A percentile compares a stretch with the other conserved stretches of the same genome.
phyloP scores from a whole-genome alignment of 1,284 basidiomycete genomes.

The Cronartium quercuum region DNA sequence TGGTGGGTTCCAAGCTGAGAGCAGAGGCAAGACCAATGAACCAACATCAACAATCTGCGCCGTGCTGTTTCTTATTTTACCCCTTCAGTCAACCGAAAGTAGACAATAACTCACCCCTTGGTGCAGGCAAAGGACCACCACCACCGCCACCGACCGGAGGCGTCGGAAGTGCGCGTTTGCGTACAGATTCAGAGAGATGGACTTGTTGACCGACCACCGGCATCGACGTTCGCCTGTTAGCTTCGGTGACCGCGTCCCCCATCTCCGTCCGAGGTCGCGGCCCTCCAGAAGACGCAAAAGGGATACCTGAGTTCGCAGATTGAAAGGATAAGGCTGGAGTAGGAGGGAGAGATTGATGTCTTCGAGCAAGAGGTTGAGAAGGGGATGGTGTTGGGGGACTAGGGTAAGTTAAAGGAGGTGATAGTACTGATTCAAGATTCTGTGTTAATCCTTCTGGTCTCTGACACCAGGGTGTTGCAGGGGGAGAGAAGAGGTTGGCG shows the following conservation, averaged over 20 bases:
- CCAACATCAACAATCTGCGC: no score
- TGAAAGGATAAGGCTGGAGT: conserved; percentile 7
- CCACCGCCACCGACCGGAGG: conserved; percentile 6
- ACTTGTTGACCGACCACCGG: neutral
- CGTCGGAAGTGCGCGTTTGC: conserved; percentile 27
- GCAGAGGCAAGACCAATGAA: no score
- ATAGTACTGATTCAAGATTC: conserved; percentile 5
- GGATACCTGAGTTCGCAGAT: neutral
- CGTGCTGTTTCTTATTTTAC: no score
- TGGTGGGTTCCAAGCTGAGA: no score
- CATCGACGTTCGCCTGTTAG: neutral
- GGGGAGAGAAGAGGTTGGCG: conserved; percentile 31
- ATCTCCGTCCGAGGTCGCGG: neutral
- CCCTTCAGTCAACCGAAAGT: no score
- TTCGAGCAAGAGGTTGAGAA: neutral
- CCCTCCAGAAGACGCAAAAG: neutral
- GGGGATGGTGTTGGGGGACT: neutral
- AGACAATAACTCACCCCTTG: neutral
- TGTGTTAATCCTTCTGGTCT: neutral
- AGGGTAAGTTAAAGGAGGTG: neutral
- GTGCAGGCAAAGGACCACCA: neutral
- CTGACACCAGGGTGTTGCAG: conserved; percentile 29
- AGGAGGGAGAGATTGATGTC: conserved; percentile 30
- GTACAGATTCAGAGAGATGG: neutral
- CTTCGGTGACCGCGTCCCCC: neutral